phyloP scores from a whole-genome alignment of 2,329 filamentous ascomycete genomes.

The Fusarium oligoseptatum region DNA sequence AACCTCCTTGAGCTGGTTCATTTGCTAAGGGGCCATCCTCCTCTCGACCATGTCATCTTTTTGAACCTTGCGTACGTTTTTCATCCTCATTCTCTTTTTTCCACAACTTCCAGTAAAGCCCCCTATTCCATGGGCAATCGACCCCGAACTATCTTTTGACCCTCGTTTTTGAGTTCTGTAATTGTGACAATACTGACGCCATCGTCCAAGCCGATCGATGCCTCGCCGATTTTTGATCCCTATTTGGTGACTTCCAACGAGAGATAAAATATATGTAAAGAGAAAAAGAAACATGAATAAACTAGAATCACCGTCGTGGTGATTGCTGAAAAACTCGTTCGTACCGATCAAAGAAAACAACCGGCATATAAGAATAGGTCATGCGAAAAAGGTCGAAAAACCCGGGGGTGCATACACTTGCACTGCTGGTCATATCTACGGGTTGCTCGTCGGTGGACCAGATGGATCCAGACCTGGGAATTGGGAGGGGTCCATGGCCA shows the following conservation, averaged over 20 bases:
- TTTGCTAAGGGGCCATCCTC: background rate
- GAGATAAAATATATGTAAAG: background rate
- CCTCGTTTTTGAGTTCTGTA: background rate
- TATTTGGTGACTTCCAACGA: background rate
- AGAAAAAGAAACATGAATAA: background rate
- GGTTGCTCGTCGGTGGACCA: slow-evolving; percentile 39
- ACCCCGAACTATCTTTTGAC: too few relatives aligned
- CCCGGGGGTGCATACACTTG: background rate
- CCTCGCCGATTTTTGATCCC: background rate
- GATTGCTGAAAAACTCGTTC: background rate
- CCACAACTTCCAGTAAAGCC: background rate
- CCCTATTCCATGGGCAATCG: background rate
- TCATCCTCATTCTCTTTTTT: background rate
- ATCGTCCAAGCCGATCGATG: background rate
- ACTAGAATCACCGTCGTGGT: background rate
- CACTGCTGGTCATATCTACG: background rate
- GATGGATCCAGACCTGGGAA: slow-evolving; percentile 54
- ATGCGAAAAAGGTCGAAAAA: background rate
- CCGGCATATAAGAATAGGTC: background rate
- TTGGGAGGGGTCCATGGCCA: slow-evolving; percentile 69
- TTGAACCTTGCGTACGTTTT: background rate
- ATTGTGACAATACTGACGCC: background rate
- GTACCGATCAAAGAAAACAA: background rate
- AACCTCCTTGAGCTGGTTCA: background rate
- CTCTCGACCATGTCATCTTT: background rate